phyloP scores from a whole-genome alignment of 2,329 filamentous ascomycete species.

The Claviceps sp. region DNA sequence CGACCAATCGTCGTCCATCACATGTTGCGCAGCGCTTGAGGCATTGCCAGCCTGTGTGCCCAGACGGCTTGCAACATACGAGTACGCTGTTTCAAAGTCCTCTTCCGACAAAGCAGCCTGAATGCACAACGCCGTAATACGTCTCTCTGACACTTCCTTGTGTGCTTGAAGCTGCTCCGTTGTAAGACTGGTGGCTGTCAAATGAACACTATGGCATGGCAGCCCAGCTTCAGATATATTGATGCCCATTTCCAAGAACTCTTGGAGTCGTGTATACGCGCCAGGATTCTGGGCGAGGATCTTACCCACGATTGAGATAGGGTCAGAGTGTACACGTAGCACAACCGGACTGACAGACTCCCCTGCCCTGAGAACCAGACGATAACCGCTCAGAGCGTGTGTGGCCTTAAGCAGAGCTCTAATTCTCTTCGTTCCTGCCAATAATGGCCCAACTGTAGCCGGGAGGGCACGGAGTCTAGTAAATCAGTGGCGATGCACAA shows the following conservation, averaged over 20 bases:
- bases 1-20: slow-evolving; percentile 54
- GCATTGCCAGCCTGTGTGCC: slow-evolving; percentile 15
- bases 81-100: slow-evolving; percentile 78
- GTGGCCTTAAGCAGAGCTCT: slow-evolving; percentile 58
- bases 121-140: slow-evolving; percentile 69
- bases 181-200: neutral
- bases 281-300: slow-evolving; percentile 63
- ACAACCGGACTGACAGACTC: slow-evolving; percentile 69
- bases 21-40: neutral
- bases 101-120: slow-evolving; percentile 64
- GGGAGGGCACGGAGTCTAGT: slow-evolving; percentile 52
- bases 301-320: slow-evolving; percentile 57
- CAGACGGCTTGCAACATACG: slow-evolving; percentile 63
- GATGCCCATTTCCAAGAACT: slow-evolving; percentile 54
- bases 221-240: slow-evolving; percentile 52
- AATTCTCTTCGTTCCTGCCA: slow-evolving; percentile 38
- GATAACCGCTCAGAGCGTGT: slow-evolving; percentile 62
- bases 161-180: slow-evolving; percentile 9
- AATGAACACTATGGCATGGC: slow-evolving; percentile 7
- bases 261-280: slow-evolving; percentile 62
- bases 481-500: neutral
- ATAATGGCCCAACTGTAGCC: slow-evolving; percentile 37
- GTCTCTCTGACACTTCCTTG: slow-evolving; percentile 38
- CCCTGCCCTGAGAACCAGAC: slow-evolving; percentile 64
- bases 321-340: slow-evolving; percentile 63